These are phyloP conservation scores for Talaromyces verruculosus DNA, from an alignment of 2,329 filamentous ascomycete genomes.

Conservation along the genomic window DNA sequence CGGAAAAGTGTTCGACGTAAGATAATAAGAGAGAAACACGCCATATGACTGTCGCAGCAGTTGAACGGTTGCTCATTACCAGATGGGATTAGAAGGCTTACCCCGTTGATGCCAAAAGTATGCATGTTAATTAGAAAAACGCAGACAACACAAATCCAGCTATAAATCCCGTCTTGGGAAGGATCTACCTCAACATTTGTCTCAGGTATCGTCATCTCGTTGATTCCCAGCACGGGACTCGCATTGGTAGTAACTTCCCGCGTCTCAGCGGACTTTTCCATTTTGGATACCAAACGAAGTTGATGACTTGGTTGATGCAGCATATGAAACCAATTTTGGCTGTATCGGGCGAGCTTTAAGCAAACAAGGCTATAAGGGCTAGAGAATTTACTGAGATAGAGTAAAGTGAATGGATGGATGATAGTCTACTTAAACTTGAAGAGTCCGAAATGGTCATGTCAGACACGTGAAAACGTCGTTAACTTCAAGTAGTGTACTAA, in stretches of 20 bases:
- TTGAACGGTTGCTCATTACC: not conserved
- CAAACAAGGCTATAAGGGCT: not conserved
- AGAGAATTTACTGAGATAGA: not conserved
- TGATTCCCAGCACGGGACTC: not conserved
- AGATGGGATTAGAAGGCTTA: constrained; percentile 32
- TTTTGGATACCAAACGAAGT: not conserved
- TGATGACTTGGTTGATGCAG: not conserved
- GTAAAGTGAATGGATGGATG: not conserved
- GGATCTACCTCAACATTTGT: constrained; percentile 6
- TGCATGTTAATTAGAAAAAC: constrained; percentile 64
- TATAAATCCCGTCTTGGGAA: constrained; percentile 58
- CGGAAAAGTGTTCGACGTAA: constrained; percentile 56
- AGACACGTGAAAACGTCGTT: not conserved
- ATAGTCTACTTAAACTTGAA: not conserved
- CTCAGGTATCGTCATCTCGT: not conserved
- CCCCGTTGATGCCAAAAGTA: constrained; percentile 72
- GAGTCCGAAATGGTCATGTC: not conserved
- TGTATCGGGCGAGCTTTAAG: not conserved
- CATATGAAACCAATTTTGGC: not conserved
- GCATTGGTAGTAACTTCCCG: not conserved
- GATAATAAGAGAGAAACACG: constrained; percentile 62
- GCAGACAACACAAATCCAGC: constrained; percentile 59
- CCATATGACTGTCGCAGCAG: constrained; percentile 45
- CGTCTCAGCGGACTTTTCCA: not conserved
- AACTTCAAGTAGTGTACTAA: not conserved